Evolutionary conservation across 768 basidiomycete species (phyloP).

Genomic region (Tylopilus subfusipes): DNA sequence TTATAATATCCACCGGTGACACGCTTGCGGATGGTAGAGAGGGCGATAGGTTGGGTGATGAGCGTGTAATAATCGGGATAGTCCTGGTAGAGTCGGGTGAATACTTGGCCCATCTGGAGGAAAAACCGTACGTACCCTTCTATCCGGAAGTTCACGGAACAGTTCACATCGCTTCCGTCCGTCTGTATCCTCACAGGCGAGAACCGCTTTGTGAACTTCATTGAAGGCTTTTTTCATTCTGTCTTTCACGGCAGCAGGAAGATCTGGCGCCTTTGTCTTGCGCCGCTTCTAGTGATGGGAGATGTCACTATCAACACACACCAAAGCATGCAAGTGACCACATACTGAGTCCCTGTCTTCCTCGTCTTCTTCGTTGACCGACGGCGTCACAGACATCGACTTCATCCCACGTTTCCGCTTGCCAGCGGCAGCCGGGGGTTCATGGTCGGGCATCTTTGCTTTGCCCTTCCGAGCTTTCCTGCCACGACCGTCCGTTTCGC

Average conservation of each 20-base stretch:
- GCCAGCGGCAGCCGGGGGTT: slow-evolving; percentile 38
- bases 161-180: slow-evolving; percentile 82
- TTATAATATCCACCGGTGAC: slow-evolving; percentile 66
- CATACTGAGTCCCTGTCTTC: slow-evolving; percentile 71
- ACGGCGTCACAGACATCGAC: slow-evolving; percentile 74
- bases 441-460: slow-evolving; percentile 56
- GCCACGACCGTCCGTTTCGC: slow-evolving; percentile 52
- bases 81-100: slow-evolving; percentile 44
- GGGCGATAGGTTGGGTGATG: slow-evolving; percentile 83
- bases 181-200: slow-evolving; percentile 64
- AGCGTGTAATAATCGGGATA: slow-evolving; percentile 93
- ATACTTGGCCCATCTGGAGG: neutral
- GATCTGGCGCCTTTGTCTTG: slow-evolving; percentile 63
- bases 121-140: slow-evolving; percentile 45
- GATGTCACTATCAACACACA: neutral
- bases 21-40: slow-evolving; percentile 82
- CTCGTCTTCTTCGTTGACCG: slow-evolving; percentile 68
- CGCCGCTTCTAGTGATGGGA: slow-evolving; percentile 67
- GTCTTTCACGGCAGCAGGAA: slow-evolving; percentile 58
- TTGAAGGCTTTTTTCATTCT: slow-evolving; percentile 82
- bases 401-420: slow-evolving; percentile 78
- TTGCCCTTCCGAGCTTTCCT: slow-evolving; percentile 59
- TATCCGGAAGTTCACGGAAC: slow-evolving; percentile 84
- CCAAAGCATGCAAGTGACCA: slow-evolving; percentile 9
- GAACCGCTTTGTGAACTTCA: slow-evolving; percentile 71